phyloP scores from a whole-genome alignment of 177 flowering plant species.

The Tripterygium wilfordii region DNA sequence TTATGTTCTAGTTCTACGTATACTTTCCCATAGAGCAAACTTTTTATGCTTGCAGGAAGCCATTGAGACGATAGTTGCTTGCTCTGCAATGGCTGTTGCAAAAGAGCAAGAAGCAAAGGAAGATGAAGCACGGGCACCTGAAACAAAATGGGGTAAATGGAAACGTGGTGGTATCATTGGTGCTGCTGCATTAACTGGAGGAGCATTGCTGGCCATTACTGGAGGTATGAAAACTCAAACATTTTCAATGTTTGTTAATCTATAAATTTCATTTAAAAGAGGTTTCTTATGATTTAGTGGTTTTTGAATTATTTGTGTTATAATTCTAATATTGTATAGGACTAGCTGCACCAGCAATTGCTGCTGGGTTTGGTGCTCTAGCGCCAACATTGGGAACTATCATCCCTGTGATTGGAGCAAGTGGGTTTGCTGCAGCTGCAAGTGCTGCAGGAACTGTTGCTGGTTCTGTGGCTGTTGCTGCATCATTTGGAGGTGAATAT shows the following conservation, averaged over 20 bases:
- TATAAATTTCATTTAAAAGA: too few relatives aligned
- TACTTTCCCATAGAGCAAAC: too few relatives aligned
- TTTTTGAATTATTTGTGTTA: too few relatives aligned
- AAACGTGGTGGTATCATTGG: constrained; percentile 99
- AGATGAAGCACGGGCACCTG: constrained; percentile 33
- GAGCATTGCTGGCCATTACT: constrained; percentile 92
- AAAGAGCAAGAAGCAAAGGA: constrained; percentile 48
- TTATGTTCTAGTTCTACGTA: too few relatives aligned
- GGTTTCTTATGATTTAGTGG: too few relatives aligned
- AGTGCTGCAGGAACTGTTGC: constrained; percentile 96
- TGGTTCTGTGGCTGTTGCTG: constrained; percentile 99
- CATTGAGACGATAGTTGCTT: constrained; percentile 86
- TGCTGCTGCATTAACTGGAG: constrained; percentile 99
- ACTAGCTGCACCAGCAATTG: constrained; percentile 98
- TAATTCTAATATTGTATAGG: constrained; percentile 44
- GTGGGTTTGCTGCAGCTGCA: constrained; percentile 98
- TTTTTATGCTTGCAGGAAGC: constrained; percentile 60
- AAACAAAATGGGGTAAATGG: constrained; percentile 77
- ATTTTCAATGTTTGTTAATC: too few relatives aligned
- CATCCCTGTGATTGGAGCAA: constrained; percentile 90
- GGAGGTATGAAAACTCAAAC: constrained; percentile 84
- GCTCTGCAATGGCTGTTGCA: constrained; percentile 76
- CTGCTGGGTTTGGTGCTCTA: constrained; percentile 93
- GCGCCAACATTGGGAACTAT: constrained; percentile 95
- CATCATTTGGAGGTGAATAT: constrained; percentile 90